Conservation (phyloP, 1,284 basidiomycete species). For the Inonotus hispidus region DNA sequence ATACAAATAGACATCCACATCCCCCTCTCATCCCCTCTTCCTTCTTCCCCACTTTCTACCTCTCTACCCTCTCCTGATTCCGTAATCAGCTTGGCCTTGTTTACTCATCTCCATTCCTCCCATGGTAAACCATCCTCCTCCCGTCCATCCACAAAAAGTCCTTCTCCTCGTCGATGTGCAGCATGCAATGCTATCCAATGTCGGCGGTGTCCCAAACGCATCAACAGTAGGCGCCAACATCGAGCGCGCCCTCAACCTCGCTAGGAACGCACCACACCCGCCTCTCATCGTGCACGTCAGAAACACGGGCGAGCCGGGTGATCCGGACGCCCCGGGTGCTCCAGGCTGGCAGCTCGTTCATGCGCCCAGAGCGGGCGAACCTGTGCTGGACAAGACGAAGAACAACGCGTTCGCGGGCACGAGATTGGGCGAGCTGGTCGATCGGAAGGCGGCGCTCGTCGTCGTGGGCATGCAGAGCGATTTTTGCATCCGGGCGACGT, state of each 20-base stretch:
- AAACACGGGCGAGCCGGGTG: conserved; percentile 52
- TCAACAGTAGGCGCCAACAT: conserved; percentile 42
- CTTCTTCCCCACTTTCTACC: too few species aligned
- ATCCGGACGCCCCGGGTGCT: conserved; percentile 49
- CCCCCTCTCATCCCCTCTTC: too few species aligned
- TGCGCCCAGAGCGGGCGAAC: conserved; percentile 39
- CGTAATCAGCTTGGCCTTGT: too few species aligned
- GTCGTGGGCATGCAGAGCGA: conserved; percentile 65
- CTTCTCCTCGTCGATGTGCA: conserved; percentile 61
- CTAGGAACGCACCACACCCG: conserved; percentile 41
- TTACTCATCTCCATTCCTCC: too few species aligned
- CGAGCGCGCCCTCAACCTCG: conserved; percentile 41
- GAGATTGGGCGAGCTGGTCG: conserved; percentile 42
- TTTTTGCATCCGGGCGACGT: conserved; percentile 60
- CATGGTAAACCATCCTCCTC: background rate
- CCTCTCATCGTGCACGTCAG: conserved; percentile 63
- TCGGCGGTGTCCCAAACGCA: conserved; percentile 47
- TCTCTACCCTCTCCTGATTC: too few species aligned
- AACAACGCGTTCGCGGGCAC: conserved; percentile 66
- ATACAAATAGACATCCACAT: too few species aligned
- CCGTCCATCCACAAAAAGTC: conserved; percentile 25
- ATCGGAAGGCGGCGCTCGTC: conserved; percentile 47
- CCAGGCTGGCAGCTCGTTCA: conserved; percentile 56
- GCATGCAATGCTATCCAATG: conserved; percentile 40
- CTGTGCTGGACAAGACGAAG: conserved; percentile 58